Percentiles rank a stretch among this genome's conserved stretches.
phyloP scores from a whole-genome alignment of 345 rosid genomes.

The Anacardium occidentale region DNA sequence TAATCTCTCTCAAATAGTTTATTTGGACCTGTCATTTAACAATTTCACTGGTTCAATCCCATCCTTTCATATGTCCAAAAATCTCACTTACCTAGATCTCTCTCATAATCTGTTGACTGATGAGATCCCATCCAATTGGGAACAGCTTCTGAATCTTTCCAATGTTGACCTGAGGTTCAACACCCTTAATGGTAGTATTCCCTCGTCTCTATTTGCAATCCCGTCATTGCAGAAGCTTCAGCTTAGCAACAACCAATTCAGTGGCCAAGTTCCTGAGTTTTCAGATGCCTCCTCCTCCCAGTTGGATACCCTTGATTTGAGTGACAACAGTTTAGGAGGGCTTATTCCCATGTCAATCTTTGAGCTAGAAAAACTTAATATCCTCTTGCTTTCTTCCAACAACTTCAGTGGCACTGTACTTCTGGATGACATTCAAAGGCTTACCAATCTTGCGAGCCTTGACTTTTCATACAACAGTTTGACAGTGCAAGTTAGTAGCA shows the following conservation, averaged over 20 bases:
- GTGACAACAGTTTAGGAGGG: constrained; percentile 40
- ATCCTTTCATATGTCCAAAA: constrained; percentile 18
- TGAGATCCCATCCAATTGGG: constrained; percentile 27
- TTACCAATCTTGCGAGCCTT: constrained; percentile 28
- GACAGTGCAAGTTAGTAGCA: constrained; percentile 13
- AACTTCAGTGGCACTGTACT: constrained; percentile 38
- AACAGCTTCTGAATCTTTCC: constrained; percentile 25
- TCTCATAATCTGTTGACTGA: constrained; percentile 32
- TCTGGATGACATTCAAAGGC: constrained; percentile 13
- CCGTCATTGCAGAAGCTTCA: constrained; percentile 20
- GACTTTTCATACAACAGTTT: constrained; percentile 46
- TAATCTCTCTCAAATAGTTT: constrained; percentile 15
- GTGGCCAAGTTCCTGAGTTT: not conserved
- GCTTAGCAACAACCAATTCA: constrained; percentile 30
- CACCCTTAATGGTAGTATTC: constrained; percentile 36
- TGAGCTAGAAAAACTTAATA: constrained; percentile 20
- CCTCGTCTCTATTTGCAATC: constrained; percentile 19
- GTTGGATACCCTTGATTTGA: constrained; percentile 38
- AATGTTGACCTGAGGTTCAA: constrained; percentile 33
- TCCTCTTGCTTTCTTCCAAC: constrained; percentile 42
- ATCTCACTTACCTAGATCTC: constrained; percentile 27
- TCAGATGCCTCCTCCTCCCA: not conserved
- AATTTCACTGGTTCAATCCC: constrained; percentile 35
- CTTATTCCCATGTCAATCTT: constrained; percentile 15
- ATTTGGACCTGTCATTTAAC: constrained; percentile 34